A percentile compares a stretch with the other conserved stretches of the same genome.
phyloP scores from a whole-genome alignment of 208 protist genomes.

The Endotrypanum monterogeii region DNA sequence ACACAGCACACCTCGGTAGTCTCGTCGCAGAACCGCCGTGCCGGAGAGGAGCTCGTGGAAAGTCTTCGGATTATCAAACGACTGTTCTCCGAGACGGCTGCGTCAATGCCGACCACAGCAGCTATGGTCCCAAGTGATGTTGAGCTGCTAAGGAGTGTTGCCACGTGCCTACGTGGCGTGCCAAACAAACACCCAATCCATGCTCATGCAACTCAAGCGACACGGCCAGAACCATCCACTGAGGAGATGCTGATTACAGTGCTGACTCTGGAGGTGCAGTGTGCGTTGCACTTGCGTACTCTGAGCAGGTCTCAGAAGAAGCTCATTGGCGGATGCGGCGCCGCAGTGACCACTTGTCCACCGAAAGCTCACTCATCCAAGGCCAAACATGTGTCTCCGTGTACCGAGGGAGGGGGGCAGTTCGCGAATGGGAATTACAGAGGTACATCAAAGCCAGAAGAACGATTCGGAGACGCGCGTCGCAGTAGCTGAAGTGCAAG shows the following conservation, averaged over 20 bases:
- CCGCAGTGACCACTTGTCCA: background rate
- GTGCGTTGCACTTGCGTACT: conserved; percentile 8
- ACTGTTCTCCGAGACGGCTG: background rate
- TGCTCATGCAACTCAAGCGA: background rate
- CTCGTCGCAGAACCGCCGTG: conserved; percentile 1
- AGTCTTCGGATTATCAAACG: conserved; percentile 14
- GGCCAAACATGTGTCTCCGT: background rate
- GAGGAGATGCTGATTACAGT: conserved; percentile 16
- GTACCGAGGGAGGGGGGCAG: background rate
- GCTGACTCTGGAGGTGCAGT: conserved; percentile 23
- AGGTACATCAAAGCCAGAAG: background rate
- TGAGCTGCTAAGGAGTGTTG: conserved; percentile 24
- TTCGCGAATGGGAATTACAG: too few relatives aligned
- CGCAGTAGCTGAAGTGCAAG: background rate
- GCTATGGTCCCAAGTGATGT: conserved; percentile 2
- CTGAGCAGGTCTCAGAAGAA: conserved; percentile 10
- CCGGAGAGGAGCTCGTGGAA: conserved; percentile 10
- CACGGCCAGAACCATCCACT: background rate
- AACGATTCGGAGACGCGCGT: background rate
- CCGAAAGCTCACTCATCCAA: background rate
- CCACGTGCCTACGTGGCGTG: conserved; percentile 29
- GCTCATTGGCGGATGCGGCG: background rate
- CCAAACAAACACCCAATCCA: background rate
- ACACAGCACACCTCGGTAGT: background rate
- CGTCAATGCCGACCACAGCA: background rate